Evolutionary conservation across 2,329 filamentous ascomycete species (phyloP), one percentile per base, ranked within the genome.

Genomic region (Colletotrichum sp.): DNA sequence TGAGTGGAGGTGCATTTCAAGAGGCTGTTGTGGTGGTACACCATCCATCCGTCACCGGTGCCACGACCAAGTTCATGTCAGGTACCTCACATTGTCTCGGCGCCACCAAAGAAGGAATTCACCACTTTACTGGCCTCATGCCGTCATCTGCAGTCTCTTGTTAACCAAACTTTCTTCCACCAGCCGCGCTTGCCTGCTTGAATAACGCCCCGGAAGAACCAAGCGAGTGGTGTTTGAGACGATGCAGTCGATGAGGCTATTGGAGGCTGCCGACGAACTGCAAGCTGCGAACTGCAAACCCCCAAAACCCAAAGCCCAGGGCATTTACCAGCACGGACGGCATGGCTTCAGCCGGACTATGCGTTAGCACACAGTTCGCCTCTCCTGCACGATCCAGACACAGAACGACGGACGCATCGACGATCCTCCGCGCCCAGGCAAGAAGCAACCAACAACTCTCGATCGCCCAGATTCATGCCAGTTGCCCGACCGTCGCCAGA

Each of bases 391-490:
- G 63, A 72, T 68, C 69, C 60, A 72, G 63, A 68, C 55, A 52
- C 32, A 67, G 62, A 72, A 63, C 63, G 39, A 63, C 55, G 63
- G 55, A 30, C 69, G n/a, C 59, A 76, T 76, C 74, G 70, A 76
- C 70, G 73, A 69, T 75, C 70, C 24, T 36, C 30, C 22, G 16
- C 72, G 44, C 48, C 57, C 6, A 18, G 60, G 32, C 57, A 69
- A 73, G 59, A 64, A 73, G 66, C 39, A 70, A 59, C 18, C 59
- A 69, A 48, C 39, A 18, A 48, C 39, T 64, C 60, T 71, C 59
- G 69, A 63, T 72, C 44, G 71, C 48, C 48, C 52, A 26, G 22
- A 48, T 48, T 48, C 39, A 68, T 44, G 67, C 28, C 52, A 71
- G 36, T 44, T 16, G 16, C 44, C 65, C 28, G 16, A 16, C 22